Evolutionary conservation across 1,284 basidiomycete species (phyloP), one percentile per base, ranked within the genome.

Genomic region (Moesziomyces sp.): DNA sequence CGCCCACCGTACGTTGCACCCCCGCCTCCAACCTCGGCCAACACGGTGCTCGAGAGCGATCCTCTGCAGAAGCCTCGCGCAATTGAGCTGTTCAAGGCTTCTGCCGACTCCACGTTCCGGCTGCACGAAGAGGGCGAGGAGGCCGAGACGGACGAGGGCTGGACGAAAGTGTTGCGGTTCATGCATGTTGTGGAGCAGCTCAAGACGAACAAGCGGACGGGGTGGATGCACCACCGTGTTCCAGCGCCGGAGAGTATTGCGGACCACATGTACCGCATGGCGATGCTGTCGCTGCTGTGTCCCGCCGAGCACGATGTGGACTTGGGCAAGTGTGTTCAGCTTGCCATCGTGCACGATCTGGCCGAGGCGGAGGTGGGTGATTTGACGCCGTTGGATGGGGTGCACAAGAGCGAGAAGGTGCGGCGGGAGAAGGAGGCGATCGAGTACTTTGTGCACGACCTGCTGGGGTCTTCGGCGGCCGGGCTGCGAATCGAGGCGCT

Each of bases 241-340:
- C 62, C 74, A 3, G 28, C 52, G 18, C 75, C 78, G n/a, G 83
- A 85, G 57, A 95, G 71, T 38, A 96, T 97, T 69, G 91, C 93
- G 4, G 95, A 98, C 84, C 95, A 98, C 83, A 97, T 97, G 95
- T 96, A 97, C 84, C 88, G 96, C 57, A 98, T 98, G 96, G 91
- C 93, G 2, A 85, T 97, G 23, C 88, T 98, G 47, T 91, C 93
- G 1, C 91, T 97, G 89, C 91, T 94, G 72, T 88, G 87, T 16
- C 86, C 86, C 7, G 83, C 88, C 1, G 89, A 76, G 18, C 42
- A 89, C 2, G 92, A 92, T 72, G 54, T 86, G 4, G 83, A 83
- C 58, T 54, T 80, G 40, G 74, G 87, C 85, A 96, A 92, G 87
- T 94, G 92, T 66, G 91, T 93, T 10, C 90, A 93, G 90, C 89